These are phyloP conservation scores for Tagetes erecta DNA, from an alignment of 129 eudicot species.

Conservation along the genomic window DNA sequence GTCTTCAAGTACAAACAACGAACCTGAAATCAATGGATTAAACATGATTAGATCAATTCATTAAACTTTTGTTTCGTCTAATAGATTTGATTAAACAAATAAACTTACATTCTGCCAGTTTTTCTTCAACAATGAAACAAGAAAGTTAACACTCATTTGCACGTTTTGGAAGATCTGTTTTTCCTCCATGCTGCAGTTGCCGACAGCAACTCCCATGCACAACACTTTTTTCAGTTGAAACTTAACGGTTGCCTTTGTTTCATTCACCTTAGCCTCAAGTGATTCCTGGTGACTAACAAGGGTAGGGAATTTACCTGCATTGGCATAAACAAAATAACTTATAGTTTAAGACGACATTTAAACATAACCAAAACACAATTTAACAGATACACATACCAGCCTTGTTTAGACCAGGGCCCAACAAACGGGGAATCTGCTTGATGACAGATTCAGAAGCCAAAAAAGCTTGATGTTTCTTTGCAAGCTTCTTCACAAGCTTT, in stretches of 20 bases:
- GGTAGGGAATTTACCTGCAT: slow-evolving; percentile 65
- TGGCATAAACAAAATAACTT: neutral
- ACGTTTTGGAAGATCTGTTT: slow-evolving; percentile 68
- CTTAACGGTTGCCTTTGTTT: slow-evolving; percentile 59
- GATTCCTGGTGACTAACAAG: slow-evolving; percentile 65
- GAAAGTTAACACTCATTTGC: slow-evolving; percentile 68
- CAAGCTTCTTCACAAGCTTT: slow-evolving; percentile 58
- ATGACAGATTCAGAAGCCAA: slow-evolving; percentile 59
- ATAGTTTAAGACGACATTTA: neutral
- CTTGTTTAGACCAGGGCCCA: slow-evolving; percentile 63
- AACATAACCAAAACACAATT: no score
- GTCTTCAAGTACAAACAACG: slow-evolving; percentile 59
- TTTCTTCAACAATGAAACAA: slow-evolving; percentile 62
- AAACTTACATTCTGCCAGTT: slow-evolving; percentile 68
- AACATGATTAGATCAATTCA: neutral
- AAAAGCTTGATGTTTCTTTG: slow-evolving; percentile 56
- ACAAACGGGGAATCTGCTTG: slow-evolving; percentile 59
- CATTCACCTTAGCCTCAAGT: slow-evolving; percentile 60
- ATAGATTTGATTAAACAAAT: neutral
- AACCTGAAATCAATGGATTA: slow-evolving; percentile 30
- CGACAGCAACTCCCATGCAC: slow-evolving; percentile 77
- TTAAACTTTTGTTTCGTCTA: neutral
- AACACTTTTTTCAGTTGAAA: slow-evolving; percentile 68
- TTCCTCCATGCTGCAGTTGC: slow-evolving; percentile 66
- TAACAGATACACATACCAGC: slow-evolving; percentile 39